Conservation (phyloP, 108 stramenopile genomes). For the Epipyxis sp. region DNA sequence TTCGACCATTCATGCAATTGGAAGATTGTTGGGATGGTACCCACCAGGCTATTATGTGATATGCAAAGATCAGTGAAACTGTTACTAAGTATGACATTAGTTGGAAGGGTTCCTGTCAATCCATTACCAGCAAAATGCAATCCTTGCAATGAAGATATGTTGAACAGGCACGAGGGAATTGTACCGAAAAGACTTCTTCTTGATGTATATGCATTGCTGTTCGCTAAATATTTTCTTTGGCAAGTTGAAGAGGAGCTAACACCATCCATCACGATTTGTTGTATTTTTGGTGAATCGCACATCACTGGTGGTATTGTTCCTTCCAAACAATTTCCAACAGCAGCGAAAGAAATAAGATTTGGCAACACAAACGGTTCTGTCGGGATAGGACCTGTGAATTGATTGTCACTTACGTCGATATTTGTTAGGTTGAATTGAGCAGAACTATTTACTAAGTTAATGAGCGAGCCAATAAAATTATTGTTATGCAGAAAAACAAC, state of each 20-base stretch:
- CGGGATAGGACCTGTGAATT: not conserved
- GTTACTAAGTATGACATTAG: not conserved
- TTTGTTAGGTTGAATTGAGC: too few relatives aligned
- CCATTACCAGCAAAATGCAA: not conserved
- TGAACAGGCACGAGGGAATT: not conserved
- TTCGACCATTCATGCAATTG: not conserved
- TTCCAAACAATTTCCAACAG: slow-evolving; percentile 5
- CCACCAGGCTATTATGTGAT: not conserved
- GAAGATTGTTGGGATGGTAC: not conserved
- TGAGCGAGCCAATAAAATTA: too few relatives aligned
- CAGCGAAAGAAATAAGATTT: too few relatives aligned
- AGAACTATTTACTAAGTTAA: too few relatives aligned
- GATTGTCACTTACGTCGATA: too few relatives aligned
- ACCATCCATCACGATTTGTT: too few relatives aligned
- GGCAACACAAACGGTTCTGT: not conserved
- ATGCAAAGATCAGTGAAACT: not conserved
- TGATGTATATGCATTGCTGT: too few relatives aligned
- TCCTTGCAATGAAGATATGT: not conserved
- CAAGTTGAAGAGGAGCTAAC: too few relatives aligned
- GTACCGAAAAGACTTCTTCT: too few relatives aligned
- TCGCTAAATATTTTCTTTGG: too few relatives aligned
- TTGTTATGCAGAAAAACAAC: too few relatives aligned
- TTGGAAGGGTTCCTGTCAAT: not conserved
- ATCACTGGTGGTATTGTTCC: not conserved
- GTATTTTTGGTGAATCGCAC: too few relatives aligned